These are phyloP conservation scores for Pyrus communis DNA, from an alignment of 306 rosid genomes.

Conservation along the genomic window DNA sequence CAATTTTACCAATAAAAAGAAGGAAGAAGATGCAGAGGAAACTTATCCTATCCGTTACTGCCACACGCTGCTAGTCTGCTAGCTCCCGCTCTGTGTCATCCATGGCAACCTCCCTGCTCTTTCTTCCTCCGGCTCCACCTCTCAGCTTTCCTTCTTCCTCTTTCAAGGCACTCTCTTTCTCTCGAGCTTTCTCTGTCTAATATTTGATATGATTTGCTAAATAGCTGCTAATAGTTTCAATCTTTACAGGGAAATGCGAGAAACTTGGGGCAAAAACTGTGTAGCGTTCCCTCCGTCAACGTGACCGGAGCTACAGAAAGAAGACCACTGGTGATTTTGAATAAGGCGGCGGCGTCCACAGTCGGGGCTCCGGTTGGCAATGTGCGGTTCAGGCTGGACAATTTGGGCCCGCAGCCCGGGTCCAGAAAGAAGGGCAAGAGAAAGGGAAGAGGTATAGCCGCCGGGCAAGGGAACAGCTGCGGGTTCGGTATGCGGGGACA, in stretches of 20 bases:
- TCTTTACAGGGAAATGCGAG: conserved; percentile 50
- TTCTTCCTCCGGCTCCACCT: conserved; percentile 27
- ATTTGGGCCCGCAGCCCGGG: conserved; percentile 92
- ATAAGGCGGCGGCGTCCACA: conserved; percentile 22
- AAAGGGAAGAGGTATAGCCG: conserved; percentile 87
- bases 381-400: conserved; percentile 66
- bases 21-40: background rate
- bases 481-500: conserved; percentile 99
- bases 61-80: background rate
- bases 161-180: conserved; percentile 46
- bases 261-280: conserved; percentile 31
- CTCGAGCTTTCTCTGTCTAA: background rate
- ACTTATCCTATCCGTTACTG: conserved; percentile 1
- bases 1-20: background rate
- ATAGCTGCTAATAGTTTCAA: background rate
- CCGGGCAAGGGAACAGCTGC: conserved; percentile 97
- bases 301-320: background rate
- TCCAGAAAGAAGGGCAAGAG: conserved; percentile 82
- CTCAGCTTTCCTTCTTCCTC: conserved; percentile 39
- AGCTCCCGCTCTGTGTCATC: conserved; percentile 9
- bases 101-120: conserved; percentile 48
- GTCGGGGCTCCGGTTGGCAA: conserved; percentile 14
- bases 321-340: conserved; percentile 26
- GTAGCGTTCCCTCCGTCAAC: conserved; percentile 19
- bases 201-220: background rate